Evolutionary conservation across 768 basidiomycete genomes (phyloP).

Genomic region (Dentipellis sp.): DNA sequence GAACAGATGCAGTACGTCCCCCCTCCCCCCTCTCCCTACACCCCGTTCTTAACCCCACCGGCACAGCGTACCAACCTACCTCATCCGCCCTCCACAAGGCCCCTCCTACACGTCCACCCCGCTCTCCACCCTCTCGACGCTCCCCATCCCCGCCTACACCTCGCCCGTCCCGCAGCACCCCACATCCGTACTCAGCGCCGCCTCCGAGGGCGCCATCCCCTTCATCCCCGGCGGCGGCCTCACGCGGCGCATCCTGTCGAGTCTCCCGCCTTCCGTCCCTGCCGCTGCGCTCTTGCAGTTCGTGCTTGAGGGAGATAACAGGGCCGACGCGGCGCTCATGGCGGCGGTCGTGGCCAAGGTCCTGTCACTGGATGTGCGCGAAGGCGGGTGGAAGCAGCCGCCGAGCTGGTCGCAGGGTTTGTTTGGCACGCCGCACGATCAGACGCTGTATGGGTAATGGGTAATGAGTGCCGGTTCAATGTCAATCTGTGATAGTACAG

Average conservation of each 20-base stretch:
- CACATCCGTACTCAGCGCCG: conserved; percentile 9
- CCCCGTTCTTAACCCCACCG: background rate
- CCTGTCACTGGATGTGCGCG: conserved; percentile 28
- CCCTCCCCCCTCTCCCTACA: background rate
- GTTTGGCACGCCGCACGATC: conserved; percentile 68
- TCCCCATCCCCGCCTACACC: conserved; percentile 48
- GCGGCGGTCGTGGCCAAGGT: conserved; percentile 45
- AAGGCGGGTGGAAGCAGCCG: conserved; percentile 51
- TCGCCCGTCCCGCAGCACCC: conserved; percentile 35
- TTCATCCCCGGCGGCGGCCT: conserved; percentile 78
- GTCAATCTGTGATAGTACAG: background rate
- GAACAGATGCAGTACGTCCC: conserved; percentile 61
- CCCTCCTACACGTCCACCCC: conserved; percentile 35
- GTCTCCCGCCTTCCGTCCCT: conserved; percentile 38
- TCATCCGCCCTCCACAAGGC: conserved; percentile 36
- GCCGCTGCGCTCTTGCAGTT: conserved; percentile 60
- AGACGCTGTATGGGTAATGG: conserved; percentile 56
- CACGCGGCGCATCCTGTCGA: conserved; percentile 48
- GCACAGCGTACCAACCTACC: conserved; percentile 56
- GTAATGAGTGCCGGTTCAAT: background rate
- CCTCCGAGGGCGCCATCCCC: conserved; percentile 33
- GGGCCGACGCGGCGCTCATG: conserved; percentile 55
- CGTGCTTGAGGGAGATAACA: conserved; percentile 78
- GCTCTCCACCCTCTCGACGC: conserved; percentile 30
- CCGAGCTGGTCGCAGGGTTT: conserved; percentile 51